Evolutionary conservation across 768 basidiomycete species (phyloP).

Genomic region (Mycena vitilis): DNA sequence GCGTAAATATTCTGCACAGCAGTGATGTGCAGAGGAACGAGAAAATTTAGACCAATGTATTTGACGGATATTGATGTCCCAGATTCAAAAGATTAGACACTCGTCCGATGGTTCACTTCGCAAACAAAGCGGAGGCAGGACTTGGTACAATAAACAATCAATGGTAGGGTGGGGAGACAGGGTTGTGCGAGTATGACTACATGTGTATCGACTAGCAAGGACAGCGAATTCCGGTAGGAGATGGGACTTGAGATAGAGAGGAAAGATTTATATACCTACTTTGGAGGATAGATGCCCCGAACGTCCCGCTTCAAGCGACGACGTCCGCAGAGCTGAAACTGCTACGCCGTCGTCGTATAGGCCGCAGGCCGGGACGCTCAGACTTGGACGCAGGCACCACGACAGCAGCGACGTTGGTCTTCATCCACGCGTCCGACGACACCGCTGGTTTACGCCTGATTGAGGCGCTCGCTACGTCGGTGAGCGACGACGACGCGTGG

Average conservation of each 20-base stretch:
- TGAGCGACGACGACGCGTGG: constrained; percentile 57
- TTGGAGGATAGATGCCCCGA: background rate
- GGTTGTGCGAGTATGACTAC: constrained; percentile 27
- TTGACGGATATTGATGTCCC: constrained; percentile 17
- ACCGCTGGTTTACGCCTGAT: constrained; percentile 51
- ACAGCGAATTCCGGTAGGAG: constrained; percentile 32
- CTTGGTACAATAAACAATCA: constrained; percentile 28
- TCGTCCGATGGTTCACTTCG: constrained; percentile 3
- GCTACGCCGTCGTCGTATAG: constrained; percentile 80
- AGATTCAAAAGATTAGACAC: constrained; percentile 14
- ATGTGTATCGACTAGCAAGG: constrained; percentile 35
- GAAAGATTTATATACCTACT: constrained; percentile 27
- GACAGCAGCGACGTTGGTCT: constrained; percentile 73
- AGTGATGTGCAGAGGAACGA: constrained; percentile 31
- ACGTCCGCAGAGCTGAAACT: constrained; percentile 92
- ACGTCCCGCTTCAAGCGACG: constrained; percentile 64
- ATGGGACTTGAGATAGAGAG: constrained; percentile 20
- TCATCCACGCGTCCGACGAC: constrained; percentile 79
- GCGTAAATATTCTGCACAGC: constrained; percentile 76
- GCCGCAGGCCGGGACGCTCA: constrained; percentile 79
- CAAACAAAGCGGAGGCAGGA: constrained; percentile 12
- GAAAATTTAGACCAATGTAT: constrained; percentile 32
- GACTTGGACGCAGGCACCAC: constrained; percentile 80
- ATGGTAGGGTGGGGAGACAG: constrained; percentile 36
- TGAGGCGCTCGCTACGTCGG: constrained; percentile 59